phyloP scores from a whole-genome alignment of 1,284 basidiomycete genomes.

The Taiwanofungus camphoratus region DNA sequence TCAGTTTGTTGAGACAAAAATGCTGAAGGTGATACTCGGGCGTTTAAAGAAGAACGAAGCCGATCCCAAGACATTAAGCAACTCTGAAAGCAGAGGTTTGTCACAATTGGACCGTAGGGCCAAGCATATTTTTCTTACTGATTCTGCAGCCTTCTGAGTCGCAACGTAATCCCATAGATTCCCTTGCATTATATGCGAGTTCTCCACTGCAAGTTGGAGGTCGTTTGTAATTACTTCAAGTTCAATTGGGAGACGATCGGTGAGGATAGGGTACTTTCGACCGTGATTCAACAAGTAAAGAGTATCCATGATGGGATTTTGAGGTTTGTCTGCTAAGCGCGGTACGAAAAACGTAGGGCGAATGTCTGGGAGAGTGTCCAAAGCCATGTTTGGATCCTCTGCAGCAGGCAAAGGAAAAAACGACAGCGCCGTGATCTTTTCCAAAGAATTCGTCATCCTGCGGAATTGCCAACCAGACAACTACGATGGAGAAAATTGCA shows the following conservation, averaged over 20 bases:
- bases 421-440: neutral
- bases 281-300: constrained; percentile 30
- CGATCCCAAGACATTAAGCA: constrained; percentile 58
- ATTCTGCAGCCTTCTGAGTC: neutral
- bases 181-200: neutral
- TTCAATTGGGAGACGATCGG: constrained; percentile 5
- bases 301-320: constrained; percentile 68
- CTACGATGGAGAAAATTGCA: too few relatives aligned
- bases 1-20: constrained; percentile 63
- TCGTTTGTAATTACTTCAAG: constrained; percentile 12
- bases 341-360: constrained; percentile 52
- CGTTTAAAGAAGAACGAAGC: constrained; percentile 33
- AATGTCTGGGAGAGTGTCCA: constrained; percentile 20
- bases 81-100: constrained; percentile 21
- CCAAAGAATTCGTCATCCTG: too few relatives aligned
- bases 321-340: constrained; percentile 55
- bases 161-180: constrained; percentile 13
- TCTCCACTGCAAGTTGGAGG: constrained; percentile 1
- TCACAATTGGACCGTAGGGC: constrained; percentile 4
- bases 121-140: neutral
- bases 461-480: too few relatives aligned
- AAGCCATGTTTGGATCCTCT: neutral
- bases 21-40: constrained; percentile 33
- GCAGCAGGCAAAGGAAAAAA: neutral
- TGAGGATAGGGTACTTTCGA: neutral